Base-by-base conservation (phyloP, 768 basidiomycete species). In the Leccinum sublutescens region DNA sequence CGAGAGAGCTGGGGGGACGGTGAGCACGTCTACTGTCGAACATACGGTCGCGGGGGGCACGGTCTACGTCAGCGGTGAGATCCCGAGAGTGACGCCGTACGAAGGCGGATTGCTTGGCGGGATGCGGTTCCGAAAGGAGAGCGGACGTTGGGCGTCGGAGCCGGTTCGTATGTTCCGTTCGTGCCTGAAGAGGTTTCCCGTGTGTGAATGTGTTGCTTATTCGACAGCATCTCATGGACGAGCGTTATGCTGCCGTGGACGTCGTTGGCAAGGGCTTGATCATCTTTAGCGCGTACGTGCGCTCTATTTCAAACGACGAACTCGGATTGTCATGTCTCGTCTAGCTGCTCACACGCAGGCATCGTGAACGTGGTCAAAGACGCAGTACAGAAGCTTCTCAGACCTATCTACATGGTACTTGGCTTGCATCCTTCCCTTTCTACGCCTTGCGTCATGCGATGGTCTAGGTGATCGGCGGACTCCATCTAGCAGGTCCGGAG, bases 301-400 rank as follows among this genome's bases (percentile, higher is more conserved):
- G 19, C 43, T 11, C 43, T 52, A 8, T 54, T 55, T 6, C 31
- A n/a, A 17, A 38, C 31, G 10, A 27, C n/a, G 2, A 23, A 33
- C 19, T 51, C 19, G n/a, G 38, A 47, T 40, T 48, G 27, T 50
- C 2, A 14, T 17, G 12, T n/a, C 55, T 38, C 31, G 1, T 47
- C 53, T 48, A 84, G 82, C 27, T 87, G 85, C 63, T 86, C 85
- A 7, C 91, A 93, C 74, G 91, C 92, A 4, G 92, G 91, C 1
- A 91, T 93, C 55, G 86, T 90, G 47, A 94, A 94, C 62, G 92
- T 95, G 27, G 75, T 89, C 55, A 85, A 79, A 62, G 85, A 91
- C 65, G 91, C 88, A 1, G 74, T 88, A 6, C 68, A 72, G 19
- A 82, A 69, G 29, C 86, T 93, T 66, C 72, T 77, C 43, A 76